Percentiles rank a stretch among this genome's conserved stretches.
These are phyloP conservation scores for Fusarium avenaceum DNA, from an alignment of 2,329 filamentous ascomycete species.

Conservation along the genomic window DNA sequence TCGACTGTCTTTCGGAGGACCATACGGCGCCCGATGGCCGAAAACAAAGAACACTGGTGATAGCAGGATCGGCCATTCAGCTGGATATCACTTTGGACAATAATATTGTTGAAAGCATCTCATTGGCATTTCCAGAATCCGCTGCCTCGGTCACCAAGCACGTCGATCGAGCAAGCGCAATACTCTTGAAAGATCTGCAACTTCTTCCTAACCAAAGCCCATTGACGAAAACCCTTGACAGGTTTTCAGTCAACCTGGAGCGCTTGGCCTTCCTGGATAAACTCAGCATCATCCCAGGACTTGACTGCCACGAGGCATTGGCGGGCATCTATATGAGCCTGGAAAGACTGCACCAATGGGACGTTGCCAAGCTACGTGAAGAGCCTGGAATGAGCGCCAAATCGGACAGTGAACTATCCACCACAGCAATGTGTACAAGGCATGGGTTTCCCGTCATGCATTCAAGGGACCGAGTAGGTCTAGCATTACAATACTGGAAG, in stretches of 20 bases:
- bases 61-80: slow-evolving; percentile 72
- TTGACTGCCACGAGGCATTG: slow-evolving; percentile 84
- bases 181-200: slow-evolving; percentile 75
- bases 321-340: slow-evolving; percentile 80
- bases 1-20: slow-evolving; percentile 73
- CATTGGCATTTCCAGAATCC: slow-evolving; percentile 73
- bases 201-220: slow-evolving; percentile 71
- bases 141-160: slow-evolving; percentile 70
- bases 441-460: slow-evolving; percentile 82
- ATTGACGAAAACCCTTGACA: slow-evolving; percentile 77
- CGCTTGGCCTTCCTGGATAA: slow-evolving; percentile 77
- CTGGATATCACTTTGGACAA: slow-evolving; percentile 73
- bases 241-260: slow-evolving; percentile 79
- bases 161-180: slow-evolving; percentile 71
- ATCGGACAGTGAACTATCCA: slow-evolving; percentile 63
- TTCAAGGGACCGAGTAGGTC: slow-evolving; percentile 73
- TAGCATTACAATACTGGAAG: slow-evolving; percentile 84
- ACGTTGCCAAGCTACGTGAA: slow-evolving; percentile 70
- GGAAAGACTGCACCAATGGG: slow-evolving; percentile 77
- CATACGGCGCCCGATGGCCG: slow-evolving; percentile 61
- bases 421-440: slow-evolving; percentile 75
- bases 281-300: slow-evolving; percentile 74
- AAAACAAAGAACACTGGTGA: slow-evolving; percentile 68
- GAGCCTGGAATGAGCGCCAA: slow-evolving; percentile 61
- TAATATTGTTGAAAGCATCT: slow-evolving; percentile 72